Conservation (phyloP, 2,329 filamentous ascomycete species). For the Beauveria sp. region DNA sequence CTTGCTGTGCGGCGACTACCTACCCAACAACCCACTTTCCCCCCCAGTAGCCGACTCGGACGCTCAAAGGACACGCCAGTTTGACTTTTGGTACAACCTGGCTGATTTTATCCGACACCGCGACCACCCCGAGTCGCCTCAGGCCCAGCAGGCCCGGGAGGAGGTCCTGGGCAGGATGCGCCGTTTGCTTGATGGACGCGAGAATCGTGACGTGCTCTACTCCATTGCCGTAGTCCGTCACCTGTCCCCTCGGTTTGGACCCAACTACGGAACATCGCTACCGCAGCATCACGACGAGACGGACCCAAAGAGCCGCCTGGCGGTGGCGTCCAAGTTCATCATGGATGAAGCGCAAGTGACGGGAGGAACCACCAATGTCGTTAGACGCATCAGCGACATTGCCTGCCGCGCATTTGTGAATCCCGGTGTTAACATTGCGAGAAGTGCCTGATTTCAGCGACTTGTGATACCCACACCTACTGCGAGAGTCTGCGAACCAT, state of each 20-base stretch:
- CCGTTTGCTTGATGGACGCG: conserved; percentile 65
- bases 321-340: conserved; percentile 63
- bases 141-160: conserved; percentile 48
- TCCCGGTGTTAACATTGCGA: conserved; percentile 41
- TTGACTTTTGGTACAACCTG: conserved; percentile 77
- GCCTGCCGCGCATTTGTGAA: conserved; percentile 52
- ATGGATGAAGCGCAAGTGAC: conserved; percentile 53
- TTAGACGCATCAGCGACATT: conserved; percentile 62
- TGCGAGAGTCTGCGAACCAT: neutral
- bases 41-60: conserved; percentile 42
- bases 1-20: conserved; percentile 63
- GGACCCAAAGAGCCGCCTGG: conserved; percentile 58
- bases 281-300: conserved; percentile 57
- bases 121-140: conserved; percentile 44
- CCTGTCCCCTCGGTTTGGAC: conserved; percentile 57
- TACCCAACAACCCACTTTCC: conserved; percentile 50
- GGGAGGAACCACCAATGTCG: conserved; percentile 67
- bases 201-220: conserved; percentile 87
- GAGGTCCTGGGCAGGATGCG: conserved; percentile 59
- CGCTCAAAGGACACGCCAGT: conserved; percentile 51
- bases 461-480: neutral
- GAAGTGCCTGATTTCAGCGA: conserved; percentile 15
- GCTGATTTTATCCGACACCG: conserved; percentile 56
- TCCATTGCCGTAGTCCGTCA: conserved; percentile 76
- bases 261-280: conserved; percentile 48